phyloP scores from a whole-genome alignment of 2,329 filamentous ascomycete genomes.

The Thielaviopsis musarum region DNA sequence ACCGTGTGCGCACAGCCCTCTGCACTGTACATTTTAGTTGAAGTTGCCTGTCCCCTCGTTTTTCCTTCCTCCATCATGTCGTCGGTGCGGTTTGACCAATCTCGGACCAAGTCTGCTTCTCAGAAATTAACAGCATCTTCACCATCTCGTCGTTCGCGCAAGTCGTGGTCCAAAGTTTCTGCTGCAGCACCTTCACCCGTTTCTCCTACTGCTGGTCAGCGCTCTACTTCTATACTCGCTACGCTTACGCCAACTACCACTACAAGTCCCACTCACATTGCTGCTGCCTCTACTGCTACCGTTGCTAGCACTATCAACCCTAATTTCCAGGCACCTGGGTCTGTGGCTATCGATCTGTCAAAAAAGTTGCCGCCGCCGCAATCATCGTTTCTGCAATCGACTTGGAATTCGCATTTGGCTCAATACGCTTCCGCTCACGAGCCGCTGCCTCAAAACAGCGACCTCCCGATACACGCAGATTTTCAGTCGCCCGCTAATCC shows the following conservation, averaged over 20 bases:
- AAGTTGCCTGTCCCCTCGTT: slow-evolving; percentile 1
- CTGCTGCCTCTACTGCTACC: not conserved
- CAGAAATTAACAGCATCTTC: not conserved
- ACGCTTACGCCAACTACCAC: not conserved
- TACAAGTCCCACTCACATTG: slow-evolving; percentile 6
- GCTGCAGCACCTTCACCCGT: not conserved
- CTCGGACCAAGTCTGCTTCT: not conserved
- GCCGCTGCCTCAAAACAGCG: not conserved
- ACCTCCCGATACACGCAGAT: not conserved
- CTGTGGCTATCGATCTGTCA: not conserved
- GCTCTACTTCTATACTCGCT: not conserved
- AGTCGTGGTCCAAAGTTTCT: not conserved
- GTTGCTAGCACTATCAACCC: slow-evolving; percentile 3
- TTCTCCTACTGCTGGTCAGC: not conserved
- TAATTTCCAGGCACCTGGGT: slow-evolving; percentile 6
- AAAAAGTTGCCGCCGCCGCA: slow-evolving; percentile 5
- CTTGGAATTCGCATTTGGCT: not conserved
- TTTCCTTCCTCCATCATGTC: slow-evolving; percentile 4
- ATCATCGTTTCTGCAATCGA: not conserved
- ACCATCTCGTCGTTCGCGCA: not conserved
- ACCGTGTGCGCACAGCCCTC: not conserved
- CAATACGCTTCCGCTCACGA: not conserved
- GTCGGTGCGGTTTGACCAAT: slow-evolving; percentile 1
- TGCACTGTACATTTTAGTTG: slow-evolving; percentile 6
- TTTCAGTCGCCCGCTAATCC: not conserved